These are phyloP conservation scores for Pyrus hybrid DNA, from an alignment of 331 rosid species.

Conservation along the genomic window DNA sequence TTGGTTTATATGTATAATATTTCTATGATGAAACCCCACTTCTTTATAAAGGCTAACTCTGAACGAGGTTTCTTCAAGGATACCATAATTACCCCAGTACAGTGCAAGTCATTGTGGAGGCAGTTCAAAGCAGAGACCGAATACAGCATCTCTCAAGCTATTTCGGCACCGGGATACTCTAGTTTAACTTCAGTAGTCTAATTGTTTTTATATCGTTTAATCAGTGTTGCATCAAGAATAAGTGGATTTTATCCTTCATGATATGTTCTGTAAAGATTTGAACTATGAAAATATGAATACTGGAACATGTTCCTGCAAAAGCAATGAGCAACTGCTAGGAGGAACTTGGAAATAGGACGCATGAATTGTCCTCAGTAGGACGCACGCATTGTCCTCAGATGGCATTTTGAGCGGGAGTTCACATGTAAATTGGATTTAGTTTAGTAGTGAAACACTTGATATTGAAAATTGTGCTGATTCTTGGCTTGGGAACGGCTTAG, in stretches of 20 bases:
- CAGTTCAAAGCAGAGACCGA: conserved; percentile 78
- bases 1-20: conserved; percentile 6
- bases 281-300: neutral
- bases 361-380: neutral
- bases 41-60: conserved; percentile 3
- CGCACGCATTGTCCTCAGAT: neutral
- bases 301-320: neutral
- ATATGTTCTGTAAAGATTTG: neutral
- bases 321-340: neutral
- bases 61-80: conserved; percentile 53
- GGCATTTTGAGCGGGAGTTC: neutral
- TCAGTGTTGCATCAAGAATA: neutral
- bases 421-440: neutral
- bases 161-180: conserved; percentile 66
- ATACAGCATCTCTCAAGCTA: conserved; percentile 70
- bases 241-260: neutral
- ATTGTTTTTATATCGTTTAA: neutral
- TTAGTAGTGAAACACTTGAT: neutral
- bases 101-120: conserved; percentile 89
- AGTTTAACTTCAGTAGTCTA: neutral
- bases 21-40: conserved; percentile 6
- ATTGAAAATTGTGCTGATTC: neutral
- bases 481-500: neutral
- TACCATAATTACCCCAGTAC: conserved; percentile 67
- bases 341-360: neutral